Evolutionary conservation across 495 filamentous ascomycete genomes (phyloP).

Genomic region (Darksidea phi): DNA sequence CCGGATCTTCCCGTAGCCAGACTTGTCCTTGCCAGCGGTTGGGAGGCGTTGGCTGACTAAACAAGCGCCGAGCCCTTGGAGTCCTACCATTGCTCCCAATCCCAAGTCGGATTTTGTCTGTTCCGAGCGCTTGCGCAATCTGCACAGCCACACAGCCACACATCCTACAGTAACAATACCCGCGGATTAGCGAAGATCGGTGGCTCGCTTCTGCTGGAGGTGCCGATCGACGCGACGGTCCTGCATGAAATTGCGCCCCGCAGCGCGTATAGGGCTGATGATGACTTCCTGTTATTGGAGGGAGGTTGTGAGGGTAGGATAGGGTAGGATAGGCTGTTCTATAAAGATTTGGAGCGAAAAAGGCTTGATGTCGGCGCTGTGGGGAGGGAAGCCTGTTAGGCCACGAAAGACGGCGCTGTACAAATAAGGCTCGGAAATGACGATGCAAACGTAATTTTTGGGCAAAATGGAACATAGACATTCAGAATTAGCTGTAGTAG

Average conservation of each 20-base stretch:
- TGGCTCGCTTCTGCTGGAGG: no score
- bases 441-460: slow-evolving; percentile 30
- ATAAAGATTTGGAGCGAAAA: slow-evolving; percentile 15
- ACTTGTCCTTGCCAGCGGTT: no score
- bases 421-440: slow-evolving; percentile 25
- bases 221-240: no score
- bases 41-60: no score
- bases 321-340: slow-evolving; percentile 15
- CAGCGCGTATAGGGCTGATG: slow-evolving; percentile 12
- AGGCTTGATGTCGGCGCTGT: slow-evolving; percentile 17
- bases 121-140: no score
- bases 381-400: slow-evolving; percentile 17
- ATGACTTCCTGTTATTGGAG: slow-evolving; percentile 11
- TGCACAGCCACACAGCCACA: no score
- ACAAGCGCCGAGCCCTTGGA: no score
- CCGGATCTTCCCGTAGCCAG: no score
- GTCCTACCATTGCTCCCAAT: no score
- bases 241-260: slow-evolving; percentile 4
- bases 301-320: slow-evolving; percentile 13
- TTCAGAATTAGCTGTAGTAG: slow-evolving; percentile 28
- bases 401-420: slow-evolving; percentile 23
- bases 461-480: slow-evolving; percentile 8
- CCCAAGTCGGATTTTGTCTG: no score
- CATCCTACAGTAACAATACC: no score
- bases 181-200: no score